A percentile compares a stretch with the other conserved stretches of the same genome.
phyloP scores from a whole-genome alignment of 768 basidiomycete species.

The Hygrocybe punicea region DNA sequence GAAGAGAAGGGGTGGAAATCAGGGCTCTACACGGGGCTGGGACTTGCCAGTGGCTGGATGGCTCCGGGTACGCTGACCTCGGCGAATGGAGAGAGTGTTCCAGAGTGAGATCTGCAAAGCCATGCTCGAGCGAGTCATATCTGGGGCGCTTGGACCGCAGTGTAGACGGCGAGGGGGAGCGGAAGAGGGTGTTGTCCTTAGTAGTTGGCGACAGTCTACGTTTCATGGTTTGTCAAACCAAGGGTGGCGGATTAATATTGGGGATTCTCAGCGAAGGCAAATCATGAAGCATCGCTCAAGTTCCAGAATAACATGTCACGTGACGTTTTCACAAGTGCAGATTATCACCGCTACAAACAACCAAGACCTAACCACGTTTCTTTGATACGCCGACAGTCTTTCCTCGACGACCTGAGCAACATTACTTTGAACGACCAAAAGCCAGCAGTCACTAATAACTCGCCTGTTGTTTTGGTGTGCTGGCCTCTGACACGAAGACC shows the following conservation, averaged over 20 bases:
- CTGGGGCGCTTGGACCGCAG: slow-evolving; percentile 17
- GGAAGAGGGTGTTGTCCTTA: slow-evolving; percentile 5
- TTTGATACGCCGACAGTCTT: slow-evolving; percentile 97
- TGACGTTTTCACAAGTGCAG: background rate
- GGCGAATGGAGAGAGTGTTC: slow-evolving; percentile 4
- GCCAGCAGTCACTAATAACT: slow-evolving; percentile 19
- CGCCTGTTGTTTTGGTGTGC: slow-evolving; percentile 98
- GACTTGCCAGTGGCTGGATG: background rate
- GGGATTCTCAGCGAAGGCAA: too few species aligned
- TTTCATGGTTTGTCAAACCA: slow-evolving; percentile 44
- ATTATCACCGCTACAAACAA: background rate
- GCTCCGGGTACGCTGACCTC: slow-evolving; percentile 4
- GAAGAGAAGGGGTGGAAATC: slow-evolving; percentile 2
- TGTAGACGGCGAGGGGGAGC: slow-evolving; percentile 7
- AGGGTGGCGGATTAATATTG: slow-evolving; percentile 36
- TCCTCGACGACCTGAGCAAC: slow-evolving; percentile 73
- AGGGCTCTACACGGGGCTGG: background rate
- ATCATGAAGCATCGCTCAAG: too few species aligned
- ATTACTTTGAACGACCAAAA: background rate
- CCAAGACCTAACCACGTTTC: slow-evolving; percentile 60
- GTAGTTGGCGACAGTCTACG: slow-evolving; percentile 37
- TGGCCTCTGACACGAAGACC: slow-evolving; percentile 96
- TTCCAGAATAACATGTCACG: background rate
- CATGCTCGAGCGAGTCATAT: slow-evolving; percentile 50
- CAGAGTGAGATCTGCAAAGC: slow-evolving; percentile 52